Evolutionary conservation across 352 stramenopile species (phyloP), one percentile per base, ranked within the genome.

Genomic region (Pilasporangium apinafurcum): DNA sequence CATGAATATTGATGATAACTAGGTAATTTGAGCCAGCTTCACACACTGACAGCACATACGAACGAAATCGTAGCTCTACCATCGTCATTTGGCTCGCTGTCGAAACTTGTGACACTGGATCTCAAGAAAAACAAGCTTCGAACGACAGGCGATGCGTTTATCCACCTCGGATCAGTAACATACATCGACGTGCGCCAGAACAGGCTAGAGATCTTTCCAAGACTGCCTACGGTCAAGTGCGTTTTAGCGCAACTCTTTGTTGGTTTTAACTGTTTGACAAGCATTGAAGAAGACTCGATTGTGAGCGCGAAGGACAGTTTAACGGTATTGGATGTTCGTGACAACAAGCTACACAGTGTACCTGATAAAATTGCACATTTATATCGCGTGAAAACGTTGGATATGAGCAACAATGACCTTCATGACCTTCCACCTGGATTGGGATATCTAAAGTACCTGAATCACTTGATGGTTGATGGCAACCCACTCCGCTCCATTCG

Each of bases 371-470:
- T 92, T 18, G 66, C 68, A 13, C 68, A 78, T 30, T 47, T 88
- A 14, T 82, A 84, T 25, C 64, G 59, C 9, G 48, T 94, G 32
- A 94, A 94, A 56, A 88, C 72, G 13, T 59, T 94, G 1, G 83
- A 94, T 48, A 31, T 91, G 28, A 80, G 61, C n/a, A 94, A 94
- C 49, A 94, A 94, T 37, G 77, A 88, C 30, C 46, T 94, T 29
- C 56, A 68, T 17, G 74, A 90, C 44, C 53, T 94, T 12, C 77
- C 79, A 13, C 61, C 78, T 1, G 77, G 60, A 3, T 48, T 92
- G 16, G 80, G 80, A 5, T 92, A 90, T 24, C 42, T 90, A 10
- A 86, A 86, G 48, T 65, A 86, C 34, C 59, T 92, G 4, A 62
- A 88, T 27, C 73, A 87, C 39, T 56, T 92, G 9, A 43, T 85